Conservation (phyloP, 1,284 basidiomycete species). For the Marasmius tenuissimus region DNA sequence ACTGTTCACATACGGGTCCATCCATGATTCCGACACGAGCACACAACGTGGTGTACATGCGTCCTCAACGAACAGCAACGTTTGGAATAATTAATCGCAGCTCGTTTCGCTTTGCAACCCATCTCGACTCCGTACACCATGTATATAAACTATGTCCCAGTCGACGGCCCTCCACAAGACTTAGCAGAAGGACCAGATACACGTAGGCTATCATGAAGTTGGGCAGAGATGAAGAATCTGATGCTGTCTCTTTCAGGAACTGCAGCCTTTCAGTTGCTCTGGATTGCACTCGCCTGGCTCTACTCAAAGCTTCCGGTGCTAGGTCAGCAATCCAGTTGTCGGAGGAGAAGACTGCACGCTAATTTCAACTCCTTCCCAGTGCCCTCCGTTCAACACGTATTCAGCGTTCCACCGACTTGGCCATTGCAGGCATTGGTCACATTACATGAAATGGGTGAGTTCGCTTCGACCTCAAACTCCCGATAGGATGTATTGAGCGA, state of each 20-base stretch:
- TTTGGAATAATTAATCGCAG: neutral
- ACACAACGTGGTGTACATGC: neutral
- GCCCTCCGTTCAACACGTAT: neutral
- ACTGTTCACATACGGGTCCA: too few relatives aligned
- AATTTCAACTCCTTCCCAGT: neutral
- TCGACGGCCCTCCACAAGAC: too few relatives aligned
- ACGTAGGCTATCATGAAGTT: neutral
- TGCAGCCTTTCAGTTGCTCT: neutral
- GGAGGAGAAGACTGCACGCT: neutral
- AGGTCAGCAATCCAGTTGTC: neutral
- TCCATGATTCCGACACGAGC: too few relatives aligned
- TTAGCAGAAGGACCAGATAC: neutral
- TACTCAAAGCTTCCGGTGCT: neutral
- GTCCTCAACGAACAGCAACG: neutral
- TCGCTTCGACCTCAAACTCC: neutral
- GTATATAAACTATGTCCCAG: too few relatives aligned
- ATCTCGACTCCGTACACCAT: neutral
- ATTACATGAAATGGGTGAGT: conserved; percentile 24
- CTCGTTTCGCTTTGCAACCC: neutral
- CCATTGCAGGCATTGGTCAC: conserved; percentile 20
- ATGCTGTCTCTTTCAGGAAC: neutral
- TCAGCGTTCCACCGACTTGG: conserved; percentile 18
- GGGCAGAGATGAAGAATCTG: neutral
- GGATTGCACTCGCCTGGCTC: neutral
- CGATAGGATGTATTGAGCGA: neutral